A percentile compares a stretch with the other conserved stretches of the same genome.
Evolutionary conservation across 2,329 filamentous ascomycete species (phyloP).

Genomic region (Ceratocystis smalleyi): DNA sequence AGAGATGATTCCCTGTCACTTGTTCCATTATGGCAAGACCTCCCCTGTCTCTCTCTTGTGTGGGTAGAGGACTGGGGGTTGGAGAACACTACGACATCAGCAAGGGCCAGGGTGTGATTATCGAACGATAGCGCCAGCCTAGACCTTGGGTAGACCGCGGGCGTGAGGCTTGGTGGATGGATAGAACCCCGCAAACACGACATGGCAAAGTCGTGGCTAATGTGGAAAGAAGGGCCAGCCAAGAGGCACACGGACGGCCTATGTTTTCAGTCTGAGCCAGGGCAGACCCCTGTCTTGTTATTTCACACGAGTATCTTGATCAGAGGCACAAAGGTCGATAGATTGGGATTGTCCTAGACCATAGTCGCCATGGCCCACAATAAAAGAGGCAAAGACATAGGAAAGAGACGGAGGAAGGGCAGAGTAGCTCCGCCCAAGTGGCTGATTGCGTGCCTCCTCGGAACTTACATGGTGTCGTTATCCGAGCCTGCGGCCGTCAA

Average conservation of each 20-base stretch:
- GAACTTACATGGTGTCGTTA: not conserved
- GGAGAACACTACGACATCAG: not conserved
- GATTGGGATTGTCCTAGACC: not conserved
- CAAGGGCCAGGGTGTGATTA: not conserved
- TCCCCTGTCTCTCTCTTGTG: not conserved
- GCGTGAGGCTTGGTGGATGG: not conserved
- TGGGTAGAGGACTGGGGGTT: not conserved
- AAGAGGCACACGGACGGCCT: not conserved
- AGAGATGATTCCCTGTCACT: not conserved
- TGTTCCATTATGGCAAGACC: not conserved
- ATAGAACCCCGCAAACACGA: constrained; percentile 1
- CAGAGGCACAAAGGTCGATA: not conserved
- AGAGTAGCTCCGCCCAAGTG: not conserved
- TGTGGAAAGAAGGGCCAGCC: not conserved
- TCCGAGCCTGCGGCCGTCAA: constrained; percentile 2
- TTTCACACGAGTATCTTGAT: not conserved
- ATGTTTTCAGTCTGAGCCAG: not conserved
- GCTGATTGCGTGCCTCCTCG: not conserved
- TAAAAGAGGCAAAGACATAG: not conserved
- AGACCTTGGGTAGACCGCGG: not conserved
- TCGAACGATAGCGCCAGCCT: constrained; percentile 2
- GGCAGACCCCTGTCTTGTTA: not conserved
- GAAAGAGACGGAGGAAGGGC: not conserved
- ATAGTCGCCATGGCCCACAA: not conserved
- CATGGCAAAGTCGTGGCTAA: not conserved